Conservation (phyloP, 139 green algal species). For the Tetradesmus lagerheimii region DNA sequence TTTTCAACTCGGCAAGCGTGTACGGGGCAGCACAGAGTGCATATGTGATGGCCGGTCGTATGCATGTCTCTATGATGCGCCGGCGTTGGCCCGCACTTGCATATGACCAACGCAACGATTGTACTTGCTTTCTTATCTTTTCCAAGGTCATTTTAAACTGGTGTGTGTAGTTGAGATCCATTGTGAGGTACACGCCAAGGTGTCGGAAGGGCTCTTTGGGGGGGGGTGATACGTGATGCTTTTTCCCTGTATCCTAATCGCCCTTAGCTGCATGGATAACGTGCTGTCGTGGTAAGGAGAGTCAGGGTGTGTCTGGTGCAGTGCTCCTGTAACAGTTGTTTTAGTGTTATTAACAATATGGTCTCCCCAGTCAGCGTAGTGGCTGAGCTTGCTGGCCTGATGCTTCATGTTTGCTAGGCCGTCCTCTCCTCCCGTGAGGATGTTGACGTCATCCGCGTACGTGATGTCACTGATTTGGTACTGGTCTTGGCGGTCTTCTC, state of each 20-base stretch:
- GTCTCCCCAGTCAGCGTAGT: not conserved
- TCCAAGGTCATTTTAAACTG: not conserved
- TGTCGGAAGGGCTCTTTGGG: not conserved
- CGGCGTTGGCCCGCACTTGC: not conserved
- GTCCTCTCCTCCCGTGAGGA: not conserved
- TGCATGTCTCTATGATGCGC: slow-evolving; percentile 34
- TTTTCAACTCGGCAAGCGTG: not conserved
- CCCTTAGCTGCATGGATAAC: not conserved
- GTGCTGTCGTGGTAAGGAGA: not conserved
- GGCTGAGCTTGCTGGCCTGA: not conserved
- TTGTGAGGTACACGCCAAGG: not conserved
- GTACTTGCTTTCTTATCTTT: not conserved
- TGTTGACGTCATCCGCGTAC: no score
- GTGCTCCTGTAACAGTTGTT: not conserved
- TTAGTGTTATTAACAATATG: no score
- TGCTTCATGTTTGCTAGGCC: not conserved
- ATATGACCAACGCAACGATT: slow-evolving; percentile 1
- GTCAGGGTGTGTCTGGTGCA: not conserved
- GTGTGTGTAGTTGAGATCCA: no score
- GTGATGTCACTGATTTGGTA: slow-evolving; percentile 6
- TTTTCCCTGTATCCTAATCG: not conserved
- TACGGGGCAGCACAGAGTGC: not conserved
- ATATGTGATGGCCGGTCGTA: slow-evolving; percentile 3
- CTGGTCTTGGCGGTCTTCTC: not conserved
- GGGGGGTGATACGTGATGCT: not conserved